These are phyloP conservation scores for Peronospora destructor DNA, from an alignment of 352 stramenopile genomes.

Conservation along the genomic window DNA sequence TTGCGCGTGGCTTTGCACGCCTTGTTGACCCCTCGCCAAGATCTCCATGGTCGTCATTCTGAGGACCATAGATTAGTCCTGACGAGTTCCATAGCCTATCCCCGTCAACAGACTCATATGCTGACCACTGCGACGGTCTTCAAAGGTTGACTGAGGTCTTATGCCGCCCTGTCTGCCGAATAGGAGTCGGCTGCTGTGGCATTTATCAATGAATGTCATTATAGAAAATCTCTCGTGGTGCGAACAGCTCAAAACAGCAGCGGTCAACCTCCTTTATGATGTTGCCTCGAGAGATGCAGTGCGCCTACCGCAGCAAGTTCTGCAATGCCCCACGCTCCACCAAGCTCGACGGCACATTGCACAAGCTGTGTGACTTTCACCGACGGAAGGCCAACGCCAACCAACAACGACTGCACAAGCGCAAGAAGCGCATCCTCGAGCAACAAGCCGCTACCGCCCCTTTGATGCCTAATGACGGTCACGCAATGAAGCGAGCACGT, in stretches of 20 bases:
- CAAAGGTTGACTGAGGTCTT: slow-evolving; percentile 8
- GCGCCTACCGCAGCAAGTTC: slow-evolving; percentile 43
- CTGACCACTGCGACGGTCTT: slow-evolving; percentile 21
- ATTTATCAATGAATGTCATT: slow-evolving; percentile 15
- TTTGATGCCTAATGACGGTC: slow-evolving; percentile 3
- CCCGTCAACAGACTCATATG: slow-evolving; percentile 8
- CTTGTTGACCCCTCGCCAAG: slow-evolving; percentile 7
- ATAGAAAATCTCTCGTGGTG: slow-evolving; percentile 4
- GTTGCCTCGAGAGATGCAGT: slow-evolving; percentile 30
- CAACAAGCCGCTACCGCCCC: slow-evolving; percentile 12
- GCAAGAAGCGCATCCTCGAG: slow-evolving; percentile 33
- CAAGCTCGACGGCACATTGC: slow-evolving; percentile 41
- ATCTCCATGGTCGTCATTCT: slow-evolving; percentile 7
- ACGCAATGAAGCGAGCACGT: slow-evolving; percentile 11
- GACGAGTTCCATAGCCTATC: too few species aligned
- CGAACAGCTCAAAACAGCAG: neutral
- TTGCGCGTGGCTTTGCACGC: neutral
- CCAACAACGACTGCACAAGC: slow-evolving; percentile 36
- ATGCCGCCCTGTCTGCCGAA: slow-evolving; percentile 1
- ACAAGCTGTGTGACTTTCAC: slow-evolving; percentile 52
- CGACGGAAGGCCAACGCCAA: slow-evolving; percentile 45
- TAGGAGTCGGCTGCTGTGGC: slow-evolving; percentile 13
- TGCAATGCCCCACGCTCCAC: slow-evolving; percentile 36
- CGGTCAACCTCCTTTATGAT: neutral
- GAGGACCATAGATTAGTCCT: neutral